phyloP scores from a whole-genome alignment of 805 yeast species.

The Soucietia sequanensis region DNA sequence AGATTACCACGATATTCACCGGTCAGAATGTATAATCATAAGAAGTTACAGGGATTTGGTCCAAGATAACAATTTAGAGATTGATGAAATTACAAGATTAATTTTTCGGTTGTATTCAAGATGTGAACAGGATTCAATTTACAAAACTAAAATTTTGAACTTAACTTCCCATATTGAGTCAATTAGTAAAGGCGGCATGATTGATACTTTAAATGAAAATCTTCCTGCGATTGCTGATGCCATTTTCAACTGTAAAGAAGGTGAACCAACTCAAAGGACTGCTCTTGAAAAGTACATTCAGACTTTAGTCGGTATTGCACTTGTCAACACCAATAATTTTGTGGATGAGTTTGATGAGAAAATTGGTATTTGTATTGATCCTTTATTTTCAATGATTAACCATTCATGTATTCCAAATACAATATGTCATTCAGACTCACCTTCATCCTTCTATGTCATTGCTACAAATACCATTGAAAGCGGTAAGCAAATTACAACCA shows the following conservation, averaged over 20 bases:
- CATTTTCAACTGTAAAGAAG: too few species aligned
- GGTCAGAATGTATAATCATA: neutral
- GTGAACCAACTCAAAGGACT: too few species aligned
- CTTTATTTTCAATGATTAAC: conserved; percentile 34
- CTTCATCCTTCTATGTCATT: conserved; percentile 12
- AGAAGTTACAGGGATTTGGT: too few species aligned
- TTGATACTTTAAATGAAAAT: too few species aligned
- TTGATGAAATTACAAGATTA: neutral
- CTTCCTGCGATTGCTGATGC: too few species aligned
- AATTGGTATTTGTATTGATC: conserved; percentile 36
- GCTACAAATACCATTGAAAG: conserved; percentile 15
- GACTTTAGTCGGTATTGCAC: conserved; percentile 11
- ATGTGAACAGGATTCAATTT: neutral
- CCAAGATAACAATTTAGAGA: too few species aligned
- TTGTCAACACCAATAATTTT: conserved; percentile 27
- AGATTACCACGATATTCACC: neutral
- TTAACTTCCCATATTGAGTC: conserved; percentile 2
- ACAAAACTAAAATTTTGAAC: neutral
- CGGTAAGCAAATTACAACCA: conserved; percentile 27
- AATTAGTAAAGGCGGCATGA: too few species aligned
- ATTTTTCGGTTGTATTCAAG: neutral
- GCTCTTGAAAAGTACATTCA: conserved; percentile 1
- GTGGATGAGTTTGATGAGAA: conserved; percentile 22
- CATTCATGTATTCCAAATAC: conserved; percentile 42
- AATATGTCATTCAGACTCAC: neutral